Evolutionary conservation across 805 yeast species (phyloP).

Genomic region (Phaffomyces thermotolerans): DNA sequence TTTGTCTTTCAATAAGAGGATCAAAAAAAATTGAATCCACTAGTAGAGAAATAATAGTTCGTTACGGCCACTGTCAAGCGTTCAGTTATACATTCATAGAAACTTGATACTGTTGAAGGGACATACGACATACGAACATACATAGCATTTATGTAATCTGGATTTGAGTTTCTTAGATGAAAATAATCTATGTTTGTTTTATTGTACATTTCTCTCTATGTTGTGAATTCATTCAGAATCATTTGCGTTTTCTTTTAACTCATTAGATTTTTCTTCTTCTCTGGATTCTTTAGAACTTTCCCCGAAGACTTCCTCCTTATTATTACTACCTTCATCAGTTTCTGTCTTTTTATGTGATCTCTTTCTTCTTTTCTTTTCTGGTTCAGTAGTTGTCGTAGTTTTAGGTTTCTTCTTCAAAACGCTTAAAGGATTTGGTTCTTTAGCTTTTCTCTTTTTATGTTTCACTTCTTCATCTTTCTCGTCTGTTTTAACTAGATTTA

Average conservation of each 20-base stretch:
- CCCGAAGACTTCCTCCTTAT: not conserved
- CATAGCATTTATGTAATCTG: too few species aligned
- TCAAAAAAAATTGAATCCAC: too few species aligned
- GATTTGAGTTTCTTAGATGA: too few species aligned
- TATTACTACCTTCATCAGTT: conserved; percentile 4
- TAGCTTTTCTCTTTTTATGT: conserved; percentile 51
- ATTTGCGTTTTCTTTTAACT: not conserved
- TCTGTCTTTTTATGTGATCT: conserved; percentile 17
- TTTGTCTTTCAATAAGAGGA: too few species aligned
- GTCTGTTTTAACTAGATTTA: conserved; percentile 61
- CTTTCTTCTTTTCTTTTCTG: conserved; percentile 16
- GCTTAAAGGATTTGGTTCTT: conserved; percentile 87
- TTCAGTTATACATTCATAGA: too few species aligned
- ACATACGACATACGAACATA: too few species aligned
- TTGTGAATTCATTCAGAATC: not conserved
- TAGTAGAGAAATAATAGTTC: too few species aligned
- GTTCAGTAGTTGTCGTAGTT: conserved; percentile 9
- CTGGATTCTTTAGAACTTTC: not conserved
- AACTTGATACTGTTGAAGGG: not conserved
- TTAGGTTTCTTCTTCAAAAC: conserved; percentile 59
- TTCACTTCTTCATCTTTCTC: conserved; percentile 22
- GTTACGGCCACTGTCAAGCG: too few species aligned
- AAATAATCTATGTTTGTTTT: not conserved
- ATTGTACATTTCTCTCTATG: not conserved
- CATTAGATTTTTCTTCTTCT: not conserved